Percentiles rank a stretch among this genome's conserved stretches.
These are phyloP conservation scores for Fusarium sp. DNA, from an alignment of 2,329 filamentous ascomycete genomes.

Conservation along the genomic window DNA sequence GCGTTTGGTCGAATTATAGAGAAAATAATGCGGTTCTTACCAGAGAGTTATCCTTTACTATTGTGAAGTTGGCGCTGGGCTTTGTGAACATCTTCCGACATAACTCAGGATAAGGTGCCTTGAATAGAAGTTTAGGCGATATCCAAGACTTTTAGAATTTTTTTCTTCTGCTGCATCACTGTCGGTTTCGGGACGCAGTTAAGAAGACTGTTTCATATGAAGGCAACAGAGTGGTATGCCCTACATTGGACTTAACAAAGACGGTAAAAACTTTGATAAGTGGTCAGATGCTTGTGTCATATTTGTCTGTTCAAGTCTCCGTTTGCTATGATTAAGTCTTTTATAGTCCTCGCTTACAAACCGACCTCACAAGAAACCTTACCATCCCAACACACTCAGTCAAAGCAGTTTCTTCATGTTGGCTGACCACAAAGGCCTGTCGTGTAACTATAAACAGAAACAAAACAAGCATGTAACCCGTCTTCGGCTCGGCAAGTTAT, in stretches of 20 bases:
- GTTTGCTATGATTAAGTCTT: neutral
- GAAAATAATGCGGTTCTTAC: slow-evolving; percentile 22
- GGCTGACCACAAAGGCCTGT: slow-evolving; percentile 1
- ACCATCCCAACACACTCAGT: neutral
- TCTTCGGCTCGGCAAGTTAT: slow-evolving; percentile 34
- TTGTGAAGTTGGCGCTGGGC: neutral
- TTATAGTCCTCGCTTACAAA: neutral
- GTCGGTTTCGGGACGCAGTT: too few species aligned
- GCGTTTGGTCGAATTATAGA: slow-evolving; percentile 38
- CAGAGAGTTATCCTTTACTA: neutral
- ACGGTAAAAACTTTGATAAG: neutral
- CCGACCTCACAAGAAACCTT: neutral
- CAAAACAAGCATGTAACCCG: slow-evolving; percentile 14
- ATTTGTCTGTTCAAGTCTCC: neutral
- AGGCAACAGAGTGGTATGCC: too few species aligned
- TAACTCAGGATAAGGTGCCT: too few species aligned
- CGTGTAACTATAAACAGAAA: slow-evolving; percentile 14
- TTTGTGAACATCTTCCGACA: too few species aligned
- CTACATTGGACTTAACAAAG: too few species aligned
- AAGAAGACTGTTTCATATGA: too few species aligned
- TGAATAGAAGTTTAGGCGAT: too few species aligned
- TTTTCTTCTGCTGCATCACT: too few species aligned
- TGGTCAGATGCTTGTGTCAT: neutral
- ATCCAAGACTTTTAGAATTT: too few species aligned
- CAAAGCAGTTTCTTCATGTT: neutral